Percentiles rank a stretch among this genome's conserved stretches.
phyloP scores from a whole-genome alignment of 495 filamentous ascomycete species.

The Cladorrhinum samala region DNA sequence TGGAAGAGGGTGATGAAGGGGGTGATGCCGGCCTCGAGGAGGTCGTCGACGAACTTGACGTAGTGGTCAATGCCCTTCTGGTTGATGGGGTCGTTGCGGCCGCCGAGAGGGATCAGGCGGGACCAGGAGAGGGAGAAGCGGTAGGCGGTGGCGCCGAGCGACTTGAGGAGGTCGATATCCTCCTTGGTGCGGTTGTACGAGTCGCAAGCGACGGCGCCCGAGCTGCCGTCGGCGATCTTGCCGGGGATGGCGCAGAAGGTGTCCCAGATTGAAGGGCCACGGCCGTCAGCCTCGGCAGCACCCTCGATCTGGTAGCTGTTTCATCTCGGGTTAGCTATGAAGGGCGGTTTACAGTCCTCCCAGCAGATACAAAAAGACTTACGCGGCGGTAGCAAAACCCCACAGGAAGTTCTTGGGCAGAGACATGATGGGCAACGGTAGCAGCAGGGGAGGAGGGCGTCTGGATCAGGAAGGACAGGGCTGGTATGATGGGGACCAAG shows the following conservation, averaged over 20 bases:
- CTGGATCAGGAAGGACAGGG: neutral
- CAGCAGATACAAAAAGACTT: slow-evolving; percentile 22
- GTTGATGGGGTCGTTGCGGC: slow-evolving; percentile 57
- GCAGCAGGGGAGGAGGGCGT: neutral
- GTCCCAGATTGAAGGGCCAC: slow-evolving; percentile 72
- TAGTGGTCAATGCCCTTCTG: slow-evolving; percentile 55
- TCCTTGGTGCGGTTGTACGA: slow-evolving; percentile 68
- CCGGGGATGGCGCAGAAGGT: slow-evolving; percentile 66
- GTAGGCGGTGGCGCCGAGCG: slow-evolving; percentile 57
- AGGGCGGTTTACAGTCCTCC: neutral
- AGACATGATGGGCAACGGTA: slow-evolving; percentile 33
- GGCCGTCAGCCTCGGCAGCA: slow-evolving; percentile 58
- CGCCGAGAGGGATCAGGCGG: slow-evolving; percentile 62
- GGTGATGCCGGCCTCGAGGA: slow-evolving; percentile 51
- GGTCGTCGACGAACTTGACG: slow-evolving; percentile 54
- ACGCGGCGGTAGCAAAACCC: slow-evolving; percentile 78
- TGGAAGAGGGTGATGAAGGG: slow-evolving; percentile 60
- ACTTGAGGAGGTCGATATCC: slow-evolving; percentile 67
- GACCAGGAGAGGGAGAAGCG: slow-evolving; percentile 75
- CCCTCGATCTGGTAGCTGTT: slow-evolving; percentile 73
- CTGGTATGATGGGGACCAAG: slow-evolving; percentile 2
- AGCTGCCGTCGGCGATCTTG: slow-evolving; percentile 65
- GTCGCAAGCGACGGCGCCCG: slow-evolving; percentile 66
- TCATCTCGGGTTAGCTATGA: neutral
- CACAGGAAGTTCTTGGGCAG: slow-evolving; percentile 71